Conservation (phyloP, 1,284 basidiomycete species). For the Rugosomyces carneus region DNA sequence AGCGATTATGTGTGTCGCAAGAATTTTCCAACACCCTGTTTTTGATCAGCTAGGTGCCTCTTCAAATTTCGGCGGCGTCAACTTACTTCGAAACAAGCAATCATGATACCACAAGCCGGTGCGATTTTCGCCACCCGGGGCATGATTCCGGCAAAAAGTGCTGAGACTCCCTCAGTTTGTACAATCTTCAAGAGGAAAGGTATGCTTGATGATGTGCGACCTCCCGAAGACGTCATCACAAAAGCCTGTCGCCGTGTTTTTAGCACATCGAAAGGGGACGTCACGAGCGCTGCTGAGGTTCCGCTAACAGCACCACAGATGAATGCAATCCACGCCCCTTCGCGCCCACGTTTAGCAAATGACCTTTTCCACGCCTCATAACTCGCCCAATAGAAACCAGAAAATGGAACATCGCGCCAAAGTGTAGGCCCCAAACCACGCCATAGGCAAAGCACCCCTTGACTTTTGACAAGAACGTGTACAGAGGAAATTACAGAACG, state of each 20-base stretch:
- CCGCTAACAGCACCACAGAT: conserved; percentile 79
- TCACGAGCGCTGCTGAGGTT: conserved; percentile 80
- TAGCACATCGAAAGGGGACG: conserved; percentile 94
- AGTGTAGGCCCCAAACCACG: conserved; percentile 87
- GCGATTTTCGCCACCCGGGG: conserved; percentile 95
- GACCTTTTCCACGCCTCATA: conserved; percentile 62
- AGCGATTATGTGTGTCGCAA: conserved; percentile 29
- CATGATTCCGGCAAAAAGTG: conserved; percentile 80
- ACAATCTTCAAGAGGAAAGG: conserved; percentile 67
- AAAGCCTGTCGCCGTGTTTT: conserved; percentile 89
- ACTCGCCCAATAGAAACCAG: conserved; percentile 86
- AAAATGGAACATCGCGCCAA: conserved; percentile 97
- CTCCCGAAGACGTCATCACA: conserved; percentile 46
- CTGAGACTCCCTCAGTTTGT: conserved; percentile 70
- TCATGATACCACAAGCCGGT: conserved; percentile 98
- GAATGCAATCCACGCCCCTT: conserved; percentile 74
- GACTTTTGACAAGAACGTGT: conserved; percentile 49
- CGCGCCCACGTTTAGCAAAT: conserved; percentile 44
- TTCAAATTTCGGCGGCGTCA: background rate
- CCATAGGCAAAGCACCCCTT: conserved; percentile 78
- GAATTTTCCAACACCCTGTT: conserved; percentile 45
- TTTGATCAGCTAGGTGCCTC: conserved; percentile 7
- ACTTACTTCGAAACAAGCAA: conserved; percentile 86
- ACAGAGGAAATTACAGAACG: conserved; percentile 62
- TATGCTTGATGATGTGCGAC: conserved; percentile 43